Evolutionary conservation across 2,329 filamentous ascomycete species (phyloP).

Genomic region (Chaetomiaceae sp.): DNA sequence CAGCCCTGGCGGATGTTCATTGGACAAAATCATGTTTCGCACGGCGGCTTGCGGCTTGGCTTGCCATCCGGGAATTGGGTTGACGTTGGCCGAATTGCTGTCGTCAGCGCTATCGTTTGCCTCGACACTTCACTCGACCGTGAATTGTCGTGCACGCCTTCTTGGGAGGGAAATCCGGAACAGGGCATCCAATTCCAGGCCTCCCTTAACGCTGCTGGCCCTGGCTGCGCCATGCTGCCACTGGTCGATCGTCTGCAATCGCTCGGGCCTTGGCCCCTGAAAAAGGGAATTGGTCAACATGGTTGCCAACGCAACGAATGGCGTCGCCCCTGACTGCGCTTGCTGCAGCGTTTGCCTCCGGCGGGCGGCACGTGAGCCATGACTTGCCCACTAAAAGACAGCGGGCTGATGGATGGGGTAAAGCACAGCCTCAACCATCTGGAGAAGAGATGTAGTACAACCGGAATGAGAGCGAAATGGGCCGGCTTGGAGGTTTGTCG

Average conservation of each 20-base stretch:
- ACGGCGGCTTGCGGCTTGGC: neutral
- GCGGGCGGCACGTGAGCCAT: slow-evolving; percentile 7
- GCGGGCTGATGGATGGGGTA: too few species aligned
- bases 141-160: slow-evolving; percentile 2
- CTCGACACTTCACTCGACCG: neutral
- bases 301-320: slow-evolving; percentile 13
- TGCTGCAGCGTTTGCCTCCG: slow-evolving; percentile 1
- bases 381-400: slow-evolving; percentile 4
- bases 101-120: slow-evolving; percentile 3
- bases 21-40: neutral
- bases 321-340: neutral
- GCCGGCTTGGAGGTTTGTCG: too few species aligned
- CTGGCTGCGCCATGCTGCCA: too few species aligned
- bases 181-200: too few species aligned
- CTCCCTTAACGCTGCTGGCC: too few species aligned
- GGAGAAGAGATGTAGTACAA: too few species aligned
- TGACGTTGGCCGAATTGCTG: neutral
- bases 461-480: too few species aligned
- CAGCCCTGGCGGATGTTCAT: neutral
- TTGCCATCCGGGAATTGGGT: neutral
- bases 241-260: too few species aligned
- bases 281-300: slow-evolving; percentile 6
- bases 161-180: neutral
- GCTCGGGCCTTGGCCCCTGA: neutral
- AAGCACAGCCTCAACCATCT: slow-evolving; percentile 20